Base-by-base conservation (phyloP, 2,329 filamentous ascomycete species). In the Purpureocillium lavendulum region DNA sequence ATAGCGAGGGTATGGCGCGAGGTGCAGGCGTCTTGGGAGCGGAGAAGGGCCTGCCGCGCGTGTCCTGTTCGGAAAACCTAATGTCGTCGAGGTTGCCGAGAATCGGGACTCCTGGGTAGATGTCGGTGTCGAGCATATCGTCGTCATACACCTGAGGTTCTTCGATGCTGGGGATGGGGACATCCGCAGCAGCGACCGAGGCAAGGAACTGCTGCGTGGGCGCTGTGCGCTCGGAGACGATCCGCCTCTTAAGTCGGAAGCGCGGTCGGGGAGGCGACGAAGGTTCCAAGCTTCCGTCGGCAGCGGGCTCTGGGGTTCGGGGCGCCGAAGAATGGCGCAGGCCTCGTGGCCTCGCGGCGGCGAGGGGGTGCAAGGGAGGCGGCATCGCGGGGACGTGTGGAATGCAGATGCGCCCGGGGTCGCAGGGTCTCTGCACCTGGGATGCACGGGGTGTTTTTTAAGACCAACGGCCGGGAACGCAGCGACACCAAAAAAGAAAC, bases 191-290 rank as follows among this genome's bases (percentile, higher is more conserved):
- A 33, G 75, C 77, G 41, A 82, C 78, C 4, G 77, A 81, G 3
- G 76, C 77, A n/a, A 82, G 69, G 51, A 82, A 82, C 37, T 82
- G 75, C 51, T 79, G 68, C 2, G 78, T 82, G 2, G 78, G 76
- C 30, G 76, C 76, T 42, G 67, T 58, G 10, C 75, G 62, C 41
- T 70, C 66, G 33, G 73, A 69, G 30, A 67, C 66, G 50, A 70
- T 66, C 49, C 75, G 74, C 49, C 70, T 68, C 57, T 75, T 75
- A 43, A 80, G 57, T 46, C 66, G 69, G 49, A 79, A 64, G 39
- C 71, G 71, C 44, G 69, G 72, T 50, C 71, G 67, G 33, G 69
- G 70, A 18, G 73, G 67, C 30, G 70, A 70, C 10, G 72, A 69
- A 8, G 65, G 61, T 40, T 61, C 63, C 32, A 56, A 54, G 16